Conservation (phyloP, 495 filamentous ascomycete genomes). For the Hypoxylon subgilvum region DNA sequence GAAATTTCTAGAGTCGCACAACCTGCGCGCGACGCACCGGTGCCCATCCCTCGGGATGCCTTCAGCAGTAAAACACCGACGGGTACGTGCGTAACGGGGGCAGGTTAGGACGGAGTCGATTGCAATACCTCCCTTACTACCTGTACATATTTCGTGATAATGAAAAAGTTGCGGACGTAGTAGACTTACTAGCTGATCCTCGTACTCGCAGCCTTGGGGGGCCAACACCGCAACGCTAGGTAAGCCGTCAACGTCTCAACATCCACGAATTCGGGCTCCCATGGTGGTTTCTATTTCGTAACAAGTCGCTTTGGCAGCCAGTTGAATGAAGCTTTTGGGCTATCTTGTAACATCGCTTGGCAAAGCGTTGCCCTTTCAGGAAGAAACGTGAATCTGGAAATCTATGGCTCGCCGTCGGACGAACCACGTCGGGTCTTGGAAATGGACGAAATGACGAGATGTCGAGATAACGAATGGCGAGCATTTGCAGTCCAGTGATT, state of each 20-base stretch:
- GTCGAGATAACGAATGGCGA: constrained; percentile 24
- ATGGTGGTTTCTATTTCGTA: constrained; percentile 25
- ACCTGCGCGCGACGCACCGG: no score
- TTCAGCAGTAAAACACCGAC: not conserved
- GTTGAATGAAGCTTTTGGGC: not conserved
- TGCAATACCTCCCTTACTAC: no score
- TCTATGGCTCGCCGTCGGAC: constrained; percentile 2
- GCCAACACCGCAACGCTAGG: not conserved
- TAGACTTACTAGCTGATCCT: constrained; percentile 17
- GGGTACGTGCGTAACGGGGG: no score
- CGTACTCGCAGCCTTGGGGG: not conserved
- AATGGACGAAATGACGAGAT: constrained; percentile 19
- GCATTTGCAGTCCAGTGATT: constrained; percentile 3
- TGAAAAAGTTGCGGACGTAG: not conserved
- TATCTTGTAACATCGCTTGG: constrained; percentile 16
- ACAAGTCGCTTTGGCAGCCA: constrained; percentile 4
- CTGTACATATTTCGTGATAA: not conserved
- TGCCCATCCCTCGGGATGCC: not conserved
- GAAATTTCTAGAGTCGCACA: no score
- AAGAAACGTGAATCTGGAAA: constrained; percentile 9
- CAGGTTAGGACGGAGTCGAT: no score
- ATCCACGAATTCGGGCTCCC: constrained; percentile 9
- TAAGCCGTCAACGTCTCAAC: constrained; percentile 15
- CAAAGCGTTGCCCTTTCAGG: constrained; percentile 21
- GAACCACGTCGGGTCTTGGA: constrained; percentile 5